Base-by-base conservation (phyloP, 2,329 filamentous ascomycete species). In the Apiospora koreana region DNA sequence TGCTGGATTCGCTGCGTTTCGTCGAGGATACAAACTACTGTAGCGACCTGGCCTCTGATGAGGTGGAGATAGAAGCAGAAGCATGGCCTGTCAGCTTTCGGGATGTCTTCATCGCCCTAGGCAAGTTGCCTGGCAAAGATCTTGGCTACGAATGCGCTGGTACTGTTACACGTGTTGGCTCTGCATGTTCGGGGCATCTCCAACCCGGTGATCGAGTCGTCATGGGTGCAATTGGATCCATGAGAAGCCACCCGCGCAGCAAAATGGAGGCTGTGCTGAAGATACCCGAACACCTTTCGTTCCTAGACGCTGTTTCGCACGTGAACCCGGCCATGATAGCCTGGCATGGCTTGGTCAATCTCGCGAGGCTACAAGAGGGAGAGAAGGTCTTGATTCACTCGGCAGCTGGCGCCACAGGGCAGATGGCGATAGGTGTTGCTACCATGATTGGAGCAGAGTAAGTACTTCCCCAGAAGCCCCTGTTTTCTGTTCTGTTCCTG, bases 111-210 rank as follows among this genome's bases (percentile, higher is more conserved):
- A 78, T 75, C 1, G 72, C 75, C 5, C 73, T 79, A 72, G 82
- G 82, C 7, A 76, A 72, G 14, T 78, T 76, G 4, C 64, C 71
- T 1, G 75, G 78, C 5, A 77, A 76, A 1, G 74, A 72, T 0
- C 62, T 84, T 12, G 81, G 82, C 1, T 71, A 80, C 1, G 87
- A 88, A 69, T 72, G 84, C 0, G 69, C 74, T n/a, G 85, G 84
- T 0, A 68, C 66, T 3, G 75, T 86, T 18, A 71, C 72, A 3
- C 76, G 76, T 16, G 72, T 79, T 1, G 83, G 84, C 2, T n/a
- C n/a, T n/a, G n/a, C n/a, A n/a, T n/a, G n/a, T n/a, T n/a, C n/a
- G n/a, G n/a, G n/a, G n/a, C n/a, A n/a, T n/a, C n/a, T n/a, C n/a
- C n/a, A n/a, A n/a, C n/a, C n/a, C n/a, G n/a, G n/a, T n/a, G n/a